These are phyloP conservation scores for Punica granatum DNA, from an alignment of 345 rosid species.

Conservation along the genomic window DNA sequence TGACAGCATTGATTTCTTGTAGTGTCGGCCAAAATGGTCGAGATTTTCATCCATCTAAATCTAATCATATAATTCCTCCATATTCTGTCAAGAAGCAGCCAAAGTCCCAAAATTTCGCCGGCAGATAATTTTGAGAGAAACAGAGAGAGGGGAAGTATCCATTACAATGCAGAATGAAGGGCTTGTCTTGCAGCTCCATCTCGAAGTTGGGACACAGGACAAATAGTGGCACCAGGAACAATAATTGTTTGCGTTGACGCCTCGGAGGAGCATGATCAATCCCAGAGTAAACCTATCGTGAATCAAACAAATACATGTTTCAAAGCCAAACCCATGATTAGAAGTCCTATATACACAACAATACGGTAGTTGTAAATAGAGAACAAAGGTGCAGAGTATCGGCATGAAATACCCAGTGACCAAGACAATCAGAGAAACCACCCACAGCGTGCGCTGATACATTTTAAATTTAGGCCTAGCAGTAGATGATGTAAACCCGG, in stretches of 20 bases:
- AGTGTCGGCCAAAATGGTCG: background rate
- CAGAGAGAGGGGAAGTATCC: slow-evolving; percentile 5
- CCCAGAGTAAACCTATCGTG: slow-evolving; percentile 52
- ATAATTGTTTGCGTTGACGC: slow-evolving; percentile 72
- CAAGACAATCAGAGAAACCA: slow-evolving; percentile 54
- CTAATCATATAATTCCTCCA: background rate
- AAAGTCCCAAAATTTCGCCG: background rate
- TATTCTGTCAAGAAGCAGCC: background rate
- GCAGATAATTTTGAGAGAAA: background rate
- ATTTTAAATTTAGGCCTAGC: slow-evolving; percentile 46
- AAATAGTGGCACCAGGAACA: slow-evolving; percentile 96
- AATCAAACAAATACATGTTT: background rate
- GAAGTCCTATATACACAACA: background rate
- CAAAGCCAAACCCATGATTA: background rate
- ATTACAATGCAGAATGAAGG: slow-evolving; percentile 65
- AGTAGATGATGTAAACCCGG: slow-evolving; percentile 17
- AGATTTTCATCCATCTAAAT: background rate
- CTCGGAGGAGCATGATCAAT: slow-evolving; percentile 58
- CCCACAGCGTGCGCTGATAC: slow-evolving; percentile 64
- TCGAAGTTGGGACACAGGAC: slow-evolving; percentile 80
- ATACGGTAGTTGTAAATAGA: background rate
- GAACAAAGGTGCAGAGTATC: background rate
- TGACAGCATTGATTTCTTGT: background rate
- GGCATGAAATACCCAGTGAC: slow-evolving; percentile 40
- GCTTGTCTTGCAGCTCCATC: slow-evolving; percentile 73